phyloP scores from a whole-genome alignment of 495 filamentous ascomycete species.

The Penicillium mononematosum region DNA sequence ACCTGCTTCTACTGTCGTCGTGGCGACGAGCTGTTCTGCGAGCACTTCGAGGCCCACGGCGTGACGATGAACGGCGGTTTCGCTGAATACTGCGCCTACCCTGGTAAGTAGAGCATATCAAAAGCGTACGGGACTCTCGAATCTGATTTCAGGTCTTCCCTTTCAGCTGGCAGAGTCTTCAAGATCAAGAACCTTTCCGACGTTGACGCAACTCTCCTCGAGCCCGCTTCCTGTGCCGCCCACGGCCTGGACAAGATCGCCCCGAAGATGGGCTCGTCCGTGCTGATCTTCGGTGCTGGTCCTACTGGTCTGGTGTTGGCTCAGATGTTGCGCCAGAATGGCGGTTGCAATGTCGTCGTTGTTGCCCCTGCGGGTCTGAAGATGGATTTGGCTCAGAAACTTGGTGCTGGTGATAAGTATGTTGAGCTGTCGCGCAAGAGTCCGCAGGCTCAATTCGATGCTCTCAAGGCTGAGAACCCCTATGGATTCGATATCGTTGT shows the following conservation, averaged over 20 bases:
- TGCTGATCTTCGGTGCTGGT: slow-evolving; percentile 66
- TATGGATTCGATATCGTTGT: slow-evolving; percentile 72
- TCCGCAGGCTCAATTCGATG: slow-evolving; percentile 54
- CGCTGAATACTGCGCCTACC: slow-evolving; percentile 62
- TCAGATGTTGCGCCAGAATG: slow-evolving; percentile 62
- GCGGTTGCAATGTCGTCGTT: slow-evolving; percentile 64
- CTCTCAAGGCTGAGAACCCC: slow-evolving; percentile 63
- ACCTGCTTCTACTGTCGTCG: slow-evolving; percentile 74
- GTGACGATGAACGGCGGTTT: slow-evolving; percentile 67
- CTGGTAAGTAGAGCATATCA: slow-evolving; percentile 22
- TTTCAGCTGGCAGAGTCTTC: slow-evolving; percentile 60
- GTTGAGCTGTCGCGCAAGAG: slow-evolving; percentile 58
- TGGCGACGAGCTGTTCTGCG: slow-evolving; percentile 66
- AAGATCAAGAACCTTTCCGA: slow-evolving; percentile 68
- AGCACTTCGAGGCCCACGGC: slow-evolving; percentile 66
- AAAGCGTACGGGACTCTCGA: neutral
- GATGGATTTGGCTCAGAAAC: slow-evolving; percentile 65
- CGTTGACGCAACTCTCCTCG: slow-evolving; percentile 69
- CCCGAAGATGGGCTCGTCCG: slow-evolving; percentile 64
- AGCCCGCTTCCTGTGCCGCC: slow-evolving; percentile 69
- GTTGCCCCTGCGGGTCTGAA: slow-evolving; percentile 66
- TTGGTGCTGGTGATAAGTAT: slow-evolving; percentile 66
- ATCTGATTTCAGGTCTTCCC: neutral
- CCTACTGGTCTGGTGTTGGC: slow-evolving; percentile 64
- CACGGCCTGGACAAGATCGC: slow-evolving; percentile 73